Conservation (phyloP, 2,329 filamentous ascomycete genomes). For the Knoxdaviesia capensis region DNA sequence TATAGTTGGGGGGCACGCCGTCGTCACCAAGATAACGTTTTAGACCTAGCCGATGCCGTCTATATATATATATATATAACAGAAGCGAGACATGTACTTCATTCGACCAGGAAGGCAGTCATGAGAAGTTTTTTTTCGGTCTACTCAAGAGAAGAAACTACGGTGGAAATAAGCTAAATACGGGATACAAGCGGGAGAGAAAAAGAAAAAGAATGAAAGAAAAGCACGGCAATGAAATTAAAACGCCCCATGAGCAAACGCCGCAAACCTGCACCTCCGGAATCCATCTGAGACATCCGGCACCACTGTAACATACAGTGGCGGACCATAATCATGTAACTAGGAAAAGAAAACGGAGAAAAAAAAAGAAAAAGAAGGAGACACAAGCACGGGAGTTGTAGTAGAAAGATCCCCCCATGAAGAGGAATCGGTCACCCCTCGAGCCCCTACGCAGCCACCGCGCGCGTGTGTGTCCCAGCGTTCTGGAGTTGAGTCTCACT, state of each 20-base stretch:
- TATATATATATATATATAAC: neutral
- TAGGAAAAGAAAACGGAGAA: conserved; percentile 2
- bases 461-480: neutral
- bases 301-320: too few relatives aligned
- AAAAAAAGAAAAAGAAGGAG: conserved; percentile 1
- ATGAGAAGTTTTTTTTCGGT: neutral
- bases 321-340: too few relatives aligned
- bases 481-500: neutral
- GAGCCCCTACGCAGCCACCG: too few relatives aligned
- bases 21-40: too few relatives aligned
- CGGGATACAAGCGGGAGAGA: neutral
- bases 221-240: neutral
- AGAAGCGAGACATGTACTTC: neutral
- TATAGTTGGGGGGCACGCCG: too few relatives aligned
- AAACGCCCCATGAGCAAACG: too few relatives aligned
- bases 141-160: neutral
- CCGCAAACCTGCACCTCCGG: too few relatives aligned
- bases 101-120: neutral
- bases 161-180: neutral
- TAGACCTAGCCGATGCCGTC: neutral
- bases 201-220: conserved; percentile 1
- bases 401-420: too few relatives aligned
- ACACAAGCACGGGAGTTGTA: too few relatives aligned
- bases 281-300: too few relatives aligned
- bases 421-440: too few relatives aligned